phyloP scores from a whole-genome alignment of 1,284 basidiomycete genomes.

The Marasmius oreades region DNA sequence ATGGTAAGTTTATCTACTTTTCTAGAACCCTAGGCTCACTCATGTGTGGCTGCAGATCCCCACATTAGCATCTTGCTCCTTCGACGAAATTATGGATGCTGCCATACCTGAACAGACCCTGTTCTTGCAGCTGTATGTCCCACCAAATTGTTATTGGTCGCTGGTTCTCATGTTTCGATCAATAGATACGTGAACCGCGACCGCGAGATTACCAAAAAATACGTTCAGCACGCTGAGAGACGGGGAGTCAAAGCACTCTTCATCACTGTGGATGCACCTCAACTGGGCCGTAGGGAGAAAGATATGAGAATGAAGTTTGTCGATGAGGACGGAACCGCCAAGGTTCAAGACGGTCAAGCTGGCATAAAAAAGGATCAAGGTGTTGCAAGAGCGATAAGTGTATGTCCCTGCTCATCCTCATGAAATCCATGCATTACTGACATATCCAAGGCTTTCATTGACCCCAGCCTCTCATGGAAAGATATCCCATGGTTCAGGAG shows the following conservation, averaged over 20 bases:
- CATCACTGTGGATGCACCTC: conserved; percentile 92
- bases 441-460: conserved; percentile 78
- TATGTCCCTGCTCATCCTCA: conserved; percentile 33
- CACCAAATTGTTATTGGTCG: no score
- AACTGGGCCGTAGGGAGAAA: conserved; percentile 88
- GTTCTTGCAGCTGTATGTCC: conserved; percentile 71
- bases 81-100: conserved; percentile 87
- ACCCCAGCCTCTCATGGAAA: conserved; percentile 84
- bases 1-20: conserved; percentile 55
- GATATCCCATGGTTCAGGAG: conserved; percentile 87
- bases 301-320: conserved; percentile 98
- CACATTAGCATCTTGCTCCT: conserved; percentile 84
- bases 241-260: conserved; percentile 85
- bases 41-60: conserved; percentile 63
- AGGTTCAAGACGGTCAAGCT: conserved; percentile 50
- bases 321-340: conserved; percentile 76
- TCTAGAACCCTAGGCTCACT: conserved; percentile 3
- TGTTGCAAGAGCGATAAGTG: conserved; percentile 91
- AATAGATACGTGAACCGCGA: conserved; percentile 83
- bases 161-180: background rate
- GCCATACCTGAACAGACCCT: conserved; percentile 71
- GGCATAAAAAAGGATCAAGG: conserved; percentile 83
- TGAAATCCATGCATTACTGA: background rate
- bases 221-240: conserved; percentile 81
- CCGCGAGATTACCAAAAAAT: conserved; percentile 73